Conservation (phyloP, 1,284 basidiomycete species). For the Ganoderma multipileum region DNA sequence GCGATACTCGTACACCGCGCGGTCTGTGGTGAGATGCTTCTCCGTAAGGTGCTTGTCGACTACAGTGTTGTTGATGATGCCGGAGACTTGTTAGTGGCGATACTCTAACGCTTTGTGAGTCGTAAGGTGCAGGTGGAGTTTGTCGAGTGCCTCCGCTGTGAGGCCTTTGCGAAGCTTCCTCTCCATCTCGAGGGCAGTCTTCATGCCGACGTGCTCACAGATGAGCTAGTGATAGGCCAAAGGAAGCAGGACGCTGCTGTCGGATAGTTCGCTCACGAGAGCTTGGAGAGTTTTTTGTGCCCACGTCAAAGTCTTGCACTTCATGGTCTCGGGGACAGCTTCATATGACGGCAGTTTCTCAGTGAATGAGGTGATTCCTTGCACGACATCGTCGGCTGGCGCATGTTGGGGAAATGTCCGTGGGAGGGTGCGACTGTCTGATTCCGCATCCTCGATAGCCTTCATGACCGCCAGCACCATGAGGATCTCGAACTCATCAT, state of each 20-base stretch:
- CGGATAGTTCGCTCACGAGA: neutral
- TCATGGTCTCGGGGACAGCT: neutral
- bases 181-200: neutral
- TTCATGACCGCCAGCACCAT: too few relatives aligned
- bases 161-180: constrained; percentile 4
- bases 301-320: neutral
- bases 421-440: too few relatives aligned
- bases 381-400: too few relatives aligned
- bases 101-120: constrained; percentile 1
- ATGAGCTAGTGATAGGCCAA: neutral
- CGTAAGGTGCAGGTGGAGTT: constrained; percentile 9
- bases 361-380: too few relatives aligned
- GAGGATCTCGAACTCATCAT: too few relatives aligned
- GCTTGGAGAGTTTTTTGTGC: neutral
- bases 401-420: too few relatives aligned
- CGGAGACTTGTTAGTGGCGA: neutral
- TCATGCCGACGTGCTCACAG: neutral
- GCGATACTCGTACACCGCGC: neutral
- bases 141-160: constrained; percentile 13
- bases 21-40: neutral
- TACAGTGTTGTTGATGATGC: neutral
- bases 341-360: too few relatives aligned
- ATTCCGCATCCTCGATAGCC: too few relatives aligned
- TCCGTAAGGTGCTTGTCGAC: neutral
- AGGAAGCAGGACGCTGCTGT: neutral